Percentiles rank a stretch among this genome's conserved stretches.
Conservation (phyloP, 1,284 basidiomycete species). For the Austroboletus novae-zelandiae region DNA sequence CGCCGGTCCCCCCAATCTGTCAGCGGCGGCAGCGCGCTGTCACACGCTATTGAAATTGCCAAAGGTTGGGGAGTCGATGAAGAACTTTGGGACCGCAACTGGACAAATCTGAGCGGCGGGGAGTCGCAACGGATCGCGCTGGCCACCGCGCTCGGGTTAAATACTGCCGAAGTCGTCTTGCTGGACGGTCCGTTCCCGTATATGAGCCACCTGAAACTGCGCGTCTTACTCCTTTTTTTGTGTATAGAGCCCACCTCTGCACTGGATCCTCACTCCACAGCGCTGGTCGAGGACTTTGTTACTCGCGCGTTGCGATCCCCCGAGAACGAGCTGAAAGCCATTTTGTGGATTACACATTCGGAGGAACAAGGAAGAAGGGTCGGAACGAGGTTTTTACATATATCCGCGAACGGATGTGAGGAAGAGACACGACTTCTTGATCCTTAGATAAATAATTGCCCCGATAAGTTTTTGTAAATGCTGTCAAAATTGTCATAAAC, state of each 20-base stretch:
- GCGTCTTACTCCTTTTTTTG: neutral
- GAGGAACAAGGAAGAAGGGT: constrained; percentile 74
- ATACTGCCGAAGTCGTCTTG: constrained; percentile 76
- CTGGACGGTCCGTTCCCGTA: constrained; percentile 66
- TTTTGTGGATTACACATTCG: constrained; percentile 88
- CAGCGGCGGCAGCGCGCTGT: constrained; percentile 23
- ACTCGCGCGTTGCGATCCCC: constrained; percentile 47
- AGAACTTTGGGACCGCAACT: constrained; percentile 73
- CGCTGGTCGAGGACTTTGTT: constrained; percentile 64
- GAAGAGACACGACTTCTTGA: constrained; percentile 40
- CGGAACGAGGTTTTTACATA: constrained; percentile 64
- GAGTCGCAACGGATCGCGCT: constrained; percentile 81
- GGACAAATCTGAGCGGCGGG: constrained; percentile 79
- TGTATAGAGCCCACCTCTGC: constrained; percentile 87
- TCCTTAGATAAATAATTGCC: constrained; percentile 5
- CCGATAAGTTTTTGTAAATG: neutral
- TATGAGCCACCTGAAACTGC: neutral
- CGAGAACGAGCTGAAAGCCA: constrained; percentile 59
- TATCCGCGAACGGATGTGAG: constrained; percentile 45
- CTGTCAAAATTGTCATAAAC: neutral
- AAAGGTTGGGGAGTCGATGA: constrained; percentile 65
- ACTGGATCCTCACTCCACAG: constrained; percentile 67
- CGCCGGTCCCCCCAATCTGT: constrained; percentile 37
- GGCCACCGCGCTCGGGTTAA: constrained; percentile 68
- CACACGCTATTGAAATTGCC: constrained; percentile 56